Evolutionary conservation across 345 rosid genomes (phyloP).

Genomic region (Geranium rotundifolium): DNA sequence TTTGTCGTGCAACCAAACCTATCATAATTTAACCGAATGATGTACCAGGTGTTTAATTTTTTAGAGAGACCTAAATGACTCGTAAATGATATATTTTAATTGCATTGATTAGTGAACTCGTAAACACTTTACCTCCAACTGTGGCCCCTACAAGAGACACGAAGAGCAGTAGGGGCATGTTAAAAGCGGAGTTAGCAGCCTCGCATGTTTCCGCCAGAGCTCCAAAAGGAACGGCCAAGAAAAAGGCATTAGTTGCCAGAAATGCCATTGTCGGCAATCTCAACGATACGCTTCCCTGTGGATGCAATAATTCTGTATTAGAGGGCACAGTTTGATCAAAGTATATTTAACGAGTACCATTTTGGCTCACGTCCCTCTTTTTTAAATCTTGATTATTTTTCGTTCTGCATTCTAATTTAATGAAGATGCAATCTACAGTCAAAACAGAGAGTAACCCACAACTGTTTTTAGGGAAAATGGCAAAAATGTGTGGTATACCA

Average conservation of each 20-base stretch:
- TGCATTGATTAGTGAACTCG: neutral
- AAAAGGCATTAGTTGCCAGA: slow-evolving; percentile 35
- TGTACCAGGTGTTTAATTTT: neutral
- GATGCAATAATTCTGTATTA: neutral
- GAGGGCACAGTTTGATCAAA: neutral
- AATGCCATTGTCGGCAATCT: slow-evolving; percentile 29
- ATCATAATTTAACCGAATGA: neutral
- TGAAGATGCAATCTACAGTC: no score
- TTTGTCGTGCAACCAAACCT: slow-evolving; percentile 91
- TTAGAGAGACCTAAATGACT: no score
- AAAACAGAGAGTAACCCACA: no score
- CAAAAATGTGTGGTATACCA: no score
- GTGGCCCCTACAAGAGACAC: slow-evolving; percentile 92
- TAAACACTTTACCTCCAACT: slow-evolving; percentile 59
- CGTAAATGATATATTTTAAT: no score
- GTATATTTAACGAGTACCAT: neutral
- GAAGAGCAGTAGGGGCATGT: slow-evolving; percentile 66
- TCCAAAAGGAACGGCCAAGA: slow-evolving; percentile 48
- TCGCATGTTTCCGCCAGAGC: slow-evolving; percentile 79
- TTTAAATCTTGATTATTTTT: no score
- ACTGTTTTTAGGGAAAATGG: no score
- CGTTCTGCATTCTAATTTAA: no score
- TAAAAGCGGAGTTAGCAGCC: slow-evolving; percentile 47
- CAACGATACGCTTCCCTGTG: slow-evolving; percentile 27
- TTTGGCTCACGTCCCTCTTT: no score